Evolutionary conservation across 2,329 filamentous ascomycete genomes (phyloP).

Genomic region (Zalaria sp.): DNA sequence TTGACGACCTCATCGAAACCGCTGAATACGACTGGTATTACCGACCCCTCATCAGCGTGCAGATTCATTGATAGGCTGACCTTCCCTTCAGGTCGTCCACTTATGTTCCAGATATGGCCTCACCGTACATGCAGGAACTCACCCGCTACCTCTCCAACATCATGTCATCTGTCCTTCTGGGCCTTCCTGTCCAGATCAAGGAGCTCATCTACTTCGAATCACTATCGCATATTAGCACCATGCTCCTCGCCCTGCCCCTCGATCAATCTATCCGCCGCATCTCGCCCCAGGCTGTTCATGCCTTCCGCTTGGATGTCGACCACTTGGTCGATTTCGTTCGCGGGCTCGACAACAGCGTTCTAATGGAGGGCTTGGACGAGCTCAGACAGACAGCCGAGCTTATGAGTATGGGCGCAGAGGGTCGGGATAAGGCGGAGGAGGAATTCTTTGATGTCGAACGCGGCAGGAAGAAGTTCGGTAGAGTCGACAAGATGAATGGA

Average conservation of each 20-base stretch:
- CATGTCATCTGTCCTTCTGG: slow-evolving; percentile 87
- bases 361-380: slow-evolving; percentile 82
- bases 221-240: slow-evolving; percentile 70
- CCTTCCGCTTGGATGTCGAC: slow-evolving; percentile 68
- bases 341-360: slow-evolving; percentile 63
- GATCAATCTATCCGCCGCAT: slow-evolving; percentile 70
- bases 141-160: slow-evolving; percentile 90
- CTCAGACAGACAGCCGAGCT: slow-evolving; percentile 83
- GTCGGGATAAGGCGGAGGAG: slow-evolving; percentile 46
- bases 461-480: slow-evolving; percentile 83
- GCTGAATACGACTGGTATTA: slow-evolving; percentile 85
- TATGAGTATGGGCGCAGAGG: slow-evolving; percentile 56
- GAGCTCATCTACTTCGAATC: slow-evolving; percentile 97
- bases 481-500: slow-evolving; percentile 83
- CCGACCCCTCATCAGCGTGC: slow-evolving; percentile 6
- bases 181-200: slow-evolving; percentile 89
- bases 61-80: background rate
- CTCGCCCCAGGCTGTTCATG: slow-evolving; percentile 70
- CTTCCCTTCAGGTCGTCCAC: slow-evolving; percentile 35
- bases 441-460: slow-evolving; percentile 91
- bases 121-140: slow-evolving; percentile 89
- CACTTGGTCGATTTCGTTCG: slow-evolving; percentile 80
- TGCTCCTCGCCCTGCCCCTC: slow-evolving; percentile 46
- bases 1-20: slow-evolving; percentile 91
- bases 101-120: slow-evolving; percentile 55